Evolutionary conservation across 2,329 filamentous ascomycete species (phyloP), one percentile per base, ranked within the genome.

Genomic region (Ceratocystis ficicola): DNA sequence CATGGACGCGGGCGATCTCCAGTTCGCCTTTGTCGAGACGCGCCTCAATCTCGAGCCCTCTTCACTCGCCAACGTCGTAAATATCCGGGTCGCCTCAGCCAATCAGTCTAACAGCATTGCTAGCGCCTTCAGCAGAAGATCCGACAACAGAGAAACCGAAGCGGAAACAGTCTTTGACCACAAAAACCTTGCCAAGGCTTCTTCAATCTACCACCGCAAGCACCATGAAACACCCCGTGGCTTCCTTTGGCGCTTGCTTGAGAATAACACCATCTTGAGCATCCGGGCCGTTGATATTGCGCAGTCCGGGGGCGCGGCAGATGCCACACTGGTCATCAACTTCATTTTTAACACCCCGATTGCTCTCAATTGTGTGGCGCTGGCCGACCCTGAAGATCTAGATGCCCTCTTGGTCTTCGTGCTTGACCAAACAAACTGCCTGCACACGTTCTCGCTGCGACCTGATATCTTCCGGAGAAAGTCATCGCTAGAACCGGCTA

Each of bases 181-280:
- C 68, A 86, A 83, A 69, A 84, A 89, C 72, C 78, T 96, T 64
- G 90, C 93, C 30, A 86, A 81, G 1, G 84, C 91, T 41, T 87
- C 90, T 32, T 90, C 90, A 1, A 82, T 97, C 66, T 96, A 90
- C 77, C 91, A 95, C 75, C 86, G 94, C 65, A 83, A 83, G 74
- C 83, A 87, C 74, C 84, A 88, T 72, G 80, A 83, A 69, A 86
- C 87, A 69, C 94, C 94, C 48, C 86, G 89, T 73, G 90, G 85
- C 75, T 95, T 97, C 73, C 81, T 96, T 61, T 99, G 94, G 94
- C 85, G 93, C 70, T 82, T 97, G 48, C 77, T 96, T 68, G 88
- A 95, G 72, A 85, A 90, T 71, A 85, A 86, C 72, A 88, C 83
- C 70, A 80, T 90, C 69, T 80, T 99, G 70, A 93, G 94, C 76